Evolutionary conservation across 2,329 filamentous ascomycete species (phyloP).

Genomic region (Colletotrichum tabaci): DNA sequence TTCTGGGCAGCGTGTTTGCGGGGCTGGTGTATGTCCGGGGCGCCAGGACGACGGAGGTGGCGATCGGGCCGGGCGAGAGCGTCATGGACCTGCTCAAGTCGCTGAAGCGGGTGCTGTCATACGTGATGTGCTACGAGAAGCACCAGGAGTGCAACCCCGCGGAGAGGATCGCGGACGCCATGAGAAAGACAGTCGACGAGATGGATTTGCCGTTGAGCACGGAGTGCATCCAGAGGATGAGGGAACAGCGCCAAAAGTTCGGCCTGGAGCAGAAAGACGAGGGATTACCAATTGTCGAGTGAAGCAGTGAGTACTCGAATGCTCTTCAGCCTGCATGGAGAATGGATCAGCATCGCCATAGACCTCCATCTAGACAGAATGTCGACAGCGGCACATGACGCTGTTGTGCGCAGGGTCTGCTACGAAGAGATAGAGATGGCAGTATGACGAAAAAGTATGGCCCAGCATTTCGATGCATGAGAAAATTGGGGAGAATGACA

Average conservation of each 20-base stretch:
- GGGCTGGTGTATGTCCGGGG: conserved; percentile 32
- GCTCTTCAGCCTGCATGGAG: no score
- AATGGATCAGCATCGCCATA: neutral
- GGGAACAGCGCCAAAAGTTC: conserved; percentile 17
- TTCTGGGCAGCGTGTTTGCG: conserved; percentile 32
- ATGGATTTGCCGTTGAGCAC: conserved; percentile 18
- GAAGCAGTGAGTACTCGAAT: no score
- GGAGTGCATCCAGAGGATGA: conserved; percentile 23
- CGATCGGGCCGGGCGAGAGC: conserved; percentile 28
- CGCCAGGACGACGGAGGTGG: conserved; percentile 20
- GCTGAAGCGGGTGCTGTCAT: conserved; percentile 32
- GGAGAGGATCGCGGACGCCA: conserved; percentile 17
- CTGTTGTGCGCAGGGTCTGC: neutral
- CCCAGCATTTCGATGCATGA: neutral
- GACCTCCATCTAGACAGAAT: neutral
- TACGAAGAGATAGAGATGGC: neutral
- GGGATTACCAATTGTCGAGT: no score
- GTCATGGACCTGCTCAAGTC: conserved; percentile 34
- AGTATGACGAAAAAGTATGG: neutral
- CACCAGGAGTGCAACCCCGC: conserved; percentile 33
- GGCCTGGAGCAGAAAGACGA: conserved; percentile 2
- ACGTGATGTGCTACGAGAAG: conserved; percentile 35
- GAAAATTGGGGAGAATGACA: neutral
- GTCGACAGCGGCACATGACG: neutral
- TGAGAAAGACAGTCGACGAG: conserved; percentile 20